Evolutionary conservation across 345 rosid species (phyloP), one percentile per base, ranked within the genome.

Genomic region (Melastoma malabathricum): DNA sequence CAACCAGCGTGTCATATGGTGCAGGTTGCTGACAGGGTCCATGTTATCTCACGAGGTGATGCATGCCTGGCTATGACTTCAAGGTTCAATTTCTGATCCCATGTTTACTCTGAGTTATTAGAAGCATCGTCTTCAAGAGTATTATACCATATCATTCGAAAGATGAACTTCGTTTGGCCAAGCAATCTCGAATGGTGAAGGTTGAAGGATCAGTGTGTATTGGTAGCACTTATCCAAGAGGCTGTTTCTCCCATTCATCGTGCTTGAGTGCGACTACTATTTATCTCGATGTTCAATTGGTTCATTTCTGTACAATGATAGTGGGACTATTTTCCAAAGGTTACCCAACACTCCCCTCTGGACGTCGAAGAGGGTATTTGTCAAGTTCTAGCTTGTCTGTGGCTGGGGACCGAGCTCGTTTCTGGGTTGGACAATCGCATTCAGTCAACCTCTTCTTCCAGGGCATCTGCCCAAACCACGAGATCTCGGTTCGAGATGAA

Each of bases 61-160:
- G 98, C 98, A 92, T 17, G 98, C 95, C 3, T 92, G 98, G 98
- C 80, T 92, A 73, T 80, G 96, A 49, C 95, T 92, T 34, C 72
- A 74, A 75, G 98, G 98, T 89, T 44, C 34, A 1, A 19, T 54
- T 38, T 39, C 18, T 47, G 5, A 12, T 31, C n/a, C 13, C 13
- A 6, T 39, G 41, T 12, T 43, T 20, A 15, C 0, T 46, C 22
- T 31, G 6, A 57, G 38, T 38, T 27, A 17, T 13, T 6, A 27
- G 31, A 27, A 27, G 6, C 31, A 3, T 2, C 31, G 6, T 5
- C 38, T 31, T 31, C 9, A 9, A 31, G 10, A 31, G 7, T 31
- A 31, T 3, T 6, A 31, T 31, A 31, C 38, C 7, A 7, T 22
- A 22, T 22, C 25, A 22, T 22, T 22, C 25, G 25, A 1, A 22